phyloP scores from a whole-genome alignment of 345 rosid species.

The Dipteronia dyeriana region DNA sequence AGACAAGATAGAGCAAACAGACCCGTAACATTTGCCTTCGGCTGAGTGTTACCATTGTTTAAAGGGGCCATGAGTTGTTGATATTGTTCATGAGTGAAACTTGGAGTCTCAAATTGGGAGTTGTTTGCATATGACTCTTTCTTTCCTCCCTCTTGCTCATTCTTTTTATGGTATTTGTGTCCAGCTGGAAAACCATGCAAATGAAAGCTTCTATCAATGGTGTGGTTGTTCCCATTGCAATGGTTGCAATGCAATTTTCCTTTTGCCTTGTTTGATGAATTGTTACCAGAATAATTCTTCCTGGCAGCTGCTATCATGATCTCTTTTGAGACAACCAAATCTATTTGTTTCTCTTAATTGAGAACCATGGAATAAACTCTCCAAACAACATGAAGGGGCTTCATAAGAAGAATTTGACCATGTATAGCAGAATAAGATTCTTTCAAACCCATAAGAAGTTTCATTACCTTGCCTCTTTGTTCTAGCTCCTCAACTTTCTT shows the following conservation, averaged over 20 bases:
- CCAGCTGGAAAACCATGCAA: background rate
- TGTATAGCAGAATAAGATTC: background rate
- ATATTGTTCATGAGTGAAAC: background rate
- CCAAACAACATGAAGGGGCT: background rate
- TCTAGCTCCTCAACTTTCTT: background rate
- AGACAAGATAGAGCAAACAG: too few relatives aligned
- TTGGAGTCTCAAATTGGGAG: background rate
- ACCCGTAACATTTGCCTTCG: too few relatives aligned
- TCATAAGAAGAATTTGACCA: background rate
- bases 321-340: background rate
- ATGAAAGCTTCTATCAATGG: background rate
- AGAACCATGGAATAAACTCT: background rate
- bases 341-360: background rate
- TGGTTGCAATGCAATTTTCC: background rate
- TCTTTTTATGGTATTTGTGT: background rate
- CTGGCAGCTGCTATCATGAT: too few relatives aligned
- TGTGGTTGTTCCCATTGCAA: background rate
- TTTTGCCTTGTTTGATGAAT: background rate
- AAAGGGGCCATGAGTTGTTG: background rate
- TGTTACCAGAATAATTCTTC: too few relatives aligned
- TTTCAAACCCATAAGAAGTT: slow-evolving; percentile 18
- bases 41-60: too few relatives aligned
- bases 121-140: too few relatives aligned
- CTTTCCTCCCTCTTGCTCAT: too few relatives aligned
- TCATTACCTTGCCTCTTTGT: slow-evolving; percentile 1